phyloP scores from a whole-genome alignment of 2,329 filamentous ascomycete species.

The Trichothecium roseum region DNA sequence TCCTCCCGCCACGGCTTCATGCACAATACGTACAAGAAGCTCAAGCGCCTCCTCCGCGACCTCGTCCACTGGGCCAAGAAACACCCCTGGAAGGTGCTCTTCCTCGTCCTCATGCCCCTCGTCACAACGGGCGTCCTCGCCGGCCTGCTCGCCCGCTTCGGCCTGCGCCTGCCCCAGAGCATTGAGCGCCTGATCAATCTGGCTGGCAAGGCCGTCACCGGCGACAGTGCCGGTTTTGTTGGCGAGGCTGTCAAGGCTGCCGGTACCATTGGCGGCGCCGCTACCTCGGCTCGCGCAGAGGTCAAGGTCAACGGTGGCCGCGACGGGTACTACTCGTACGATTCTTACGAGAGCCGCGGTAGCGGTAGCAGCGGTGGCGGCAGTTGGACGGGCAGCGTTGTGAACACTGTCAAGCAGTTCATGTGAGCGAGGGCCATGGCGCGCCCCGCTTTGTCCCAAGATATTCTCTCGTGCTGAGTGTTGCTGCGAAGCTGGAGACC shows the following conservation, averaged over 20 bases:
- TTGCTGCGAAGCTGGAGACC: no score
- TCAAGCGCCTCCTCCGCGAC: conserved; percentile 71
- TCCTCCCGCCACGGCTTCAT: conserved; percentile 75
- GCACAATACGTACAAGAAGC: conserved; percentile 59
- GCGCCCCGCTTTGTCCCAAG: no score
- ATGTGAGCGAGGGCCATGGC: conserved; percentile 15
- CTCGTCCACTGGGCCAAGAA: conserved; percentile 71
- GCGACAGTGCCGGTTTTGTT: conserved; percentile 38
- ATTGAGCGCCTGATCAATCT: conserved; percentile 49
- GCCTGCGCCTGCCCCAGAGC: conserved; percentile 60
- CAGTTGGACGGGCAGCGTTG: conserved; percentile 24
- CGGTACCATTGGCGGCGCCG: conserved; percentile 13
- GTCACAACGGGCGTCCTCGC: conserved; percentile 74
- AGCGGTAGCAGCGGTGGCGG: conserved; percentile 9
- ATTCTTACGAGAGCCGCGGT: background rate
- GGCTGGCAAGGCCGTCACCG: conserved; percentile 29
- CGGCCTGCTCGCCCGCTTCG: conserved; percentile 68
- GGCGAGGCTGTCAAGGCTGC: conserved; percentile 47
- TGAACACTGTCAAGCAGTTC: conserved; percentile 31
- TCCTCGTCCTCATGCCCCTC: conserved; percentile 78
- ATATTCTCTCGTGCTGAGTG: no score
- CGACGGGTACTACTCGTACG: conserved; percentile 14
- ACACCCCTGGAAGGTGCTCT: conserved; percentile 80
- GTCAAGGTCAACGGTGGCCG: conserved; percentile 18
- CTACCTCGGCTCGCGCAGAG: conserved; percentile 4